Conservation (phyloP, 2,329 filamentous ascomycete genomes). For the Stagonosporopsis cucurbitacearum region DNA sequence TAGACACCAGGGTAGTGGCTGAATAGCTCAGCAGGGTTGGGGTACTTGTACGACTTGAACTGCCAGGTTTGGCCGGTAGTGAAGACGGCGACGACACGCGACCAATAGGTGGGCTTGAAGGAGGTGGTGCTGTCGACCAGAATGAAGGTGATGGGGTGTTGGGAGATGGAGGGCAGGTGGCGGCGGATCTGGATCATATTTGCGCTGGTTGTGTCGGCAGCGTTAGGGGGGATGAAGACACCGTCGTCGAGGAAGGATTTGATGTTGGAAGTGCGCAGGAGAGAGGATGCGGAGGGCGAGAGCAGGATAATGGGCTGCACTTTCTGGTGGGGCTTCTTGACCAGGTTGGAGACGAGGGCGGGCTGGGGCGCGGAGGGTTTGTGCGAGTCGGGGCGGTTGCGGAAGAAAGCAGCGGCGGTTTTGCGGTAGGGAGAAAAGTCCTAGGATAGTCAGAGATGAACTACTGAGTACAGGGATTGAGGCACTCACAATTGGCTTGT, state of each 20-base stretch:
- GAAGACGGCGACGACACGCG: slow-evolving; percentile 92
- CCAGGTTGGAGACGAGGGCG: slow-evolving; percentile 49
- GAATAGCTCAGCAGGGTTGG: slow-evolving; percentile 86
- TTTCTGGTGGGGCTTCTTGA: slow-evolving; percentile 53
- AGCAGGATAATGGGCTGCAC: slow-evolving; percentile 89
- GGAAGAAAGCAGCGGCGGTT: slow-evolving; percentile 78
- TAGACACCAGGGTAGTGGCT: slow-evolving; percentile 85
- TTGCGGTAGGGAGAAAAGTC: slow-evolving; percentile 96
- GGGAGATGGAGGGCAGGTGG: slow-evolving; percentile 70
- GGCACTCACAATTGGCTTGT: slow-evolving; percentile 79
- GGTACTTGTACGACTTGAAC: slow-evolving; percentile 98
- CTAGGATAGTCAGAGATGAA: slow-evolving; percentile 55
- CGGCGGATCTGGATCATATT: slow-evolving; percentile 89
- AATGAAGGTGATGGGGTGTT: slow-evolving; percentile 85
- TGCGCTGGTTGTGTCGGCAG: slow-evolving; percentile 63
- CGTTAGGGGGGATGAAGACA: slow-evolving; percentile 77
- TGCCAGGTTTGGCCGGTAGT: slow-evolving; percentile 98
- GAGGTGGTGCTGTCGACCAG: slow-evolving; percentile 91
- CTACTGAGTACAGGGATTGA: not conserved
- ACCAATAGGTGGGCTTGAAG: slow-evolving; percentile 99
- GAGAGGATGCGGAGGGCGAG: slow-evolving; percentile 91
- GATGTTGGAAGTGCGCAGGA: slow-evolving; percentile 94
- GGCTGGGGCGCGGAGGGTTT: slow-evolving; percentile 41
- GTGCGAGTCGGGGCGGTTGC: slow-evolving; percentile 53
- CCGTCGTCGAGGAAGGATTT: slow-evolving; percentile 91